These are phyloP conservation scores for Ceratocystis cubensis DNA, from an alignment of 2,329 filamentous ascomycete genomes.

Conservation along the genomic window DNA sequence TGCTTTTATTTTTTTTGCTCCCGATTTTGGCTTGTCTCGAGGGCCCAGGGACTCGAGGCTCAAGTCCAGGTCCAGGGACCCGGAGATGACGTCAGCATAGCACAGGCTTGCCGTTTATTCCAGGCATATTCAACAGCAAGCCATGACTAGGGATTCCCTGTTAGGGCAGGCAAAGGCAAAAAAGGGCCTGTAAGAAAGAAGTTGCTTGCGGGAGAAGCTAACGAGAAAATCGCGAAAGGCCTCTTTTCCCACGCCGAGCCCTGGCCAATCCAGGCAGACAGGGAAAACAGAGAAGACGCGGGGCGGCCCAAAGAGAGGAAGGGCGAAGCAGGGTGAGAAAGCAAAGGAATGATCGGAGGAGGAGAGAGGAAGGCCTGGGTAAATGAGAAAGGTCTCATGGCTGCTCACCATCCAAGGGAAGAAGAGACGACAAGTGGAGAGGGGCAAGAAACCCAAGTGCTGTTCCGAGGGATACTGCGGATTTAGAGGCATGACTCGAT, in stretches of 20 bases:
- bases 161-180: neutral
- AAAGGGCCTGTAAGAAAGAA: neutral
- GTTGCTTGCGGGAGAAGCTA: neutral
- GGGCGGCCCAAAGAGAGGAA: neutral
- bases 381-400: neutral
- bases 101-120: neutral
- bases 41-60: neutral
- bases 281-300: neutral
- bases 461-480: slow-evolving; percentile 13
- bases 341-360: neutral
- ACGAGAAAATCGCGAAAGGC: neutral
- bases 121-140: neutral
- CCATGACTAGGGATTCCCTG: neutral
- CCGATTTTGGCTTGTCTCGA: neutral
- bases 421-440: slow-evolving; percentile 4
- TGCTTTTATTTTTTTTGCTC: neutral
- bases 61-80: neutral
- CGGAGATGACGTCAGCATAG: slow-evolving; percentile 12
- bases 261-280: neutral
- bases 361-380: neutral
- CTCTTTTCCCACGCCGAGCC: neutral
- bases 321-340: neutral
- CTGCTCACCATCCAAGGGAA: neutral
- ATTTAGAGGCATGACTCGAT: slow-evolving; percentile 14
- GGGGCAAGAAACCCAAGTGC: neutral